These are phyloP conservation scores for Amylocarpus encephaloides DNA, from an alignment of 2,329 filamentous ascomycete genomes.

Conservation along the genomic window DNA sequence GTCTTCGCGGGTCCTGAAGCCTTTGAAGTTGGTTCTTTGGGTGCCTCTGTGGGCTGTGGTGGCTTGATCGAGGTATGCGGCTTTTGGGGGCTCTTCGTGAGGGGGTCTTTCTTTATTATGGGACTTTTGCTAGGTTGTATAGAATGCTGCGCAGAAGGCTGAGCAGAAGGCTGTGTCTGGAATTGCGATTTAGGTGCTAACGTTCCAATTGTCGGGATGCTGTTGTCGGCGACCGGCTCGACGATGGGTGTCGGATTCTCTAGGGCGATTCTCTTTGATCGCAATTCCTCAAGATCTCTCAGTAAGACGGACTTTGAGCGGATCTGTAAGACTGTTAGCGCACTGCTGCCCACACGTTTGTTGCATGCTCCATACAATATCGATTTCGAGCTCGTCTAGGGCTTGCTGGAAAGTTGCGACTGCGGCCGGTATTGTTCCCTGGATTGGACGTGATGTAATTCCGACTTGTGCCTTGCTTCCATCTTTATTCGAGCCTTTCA, in stretches of 20 bases:
- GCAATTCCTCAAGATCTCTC: conserved; percentile 43
- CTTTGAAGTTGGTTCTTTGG: conserved; percentile 10
- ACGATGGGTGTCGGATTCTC: conserved; percentile 24
- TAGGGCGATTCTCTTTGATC: conserved; percentile 24
- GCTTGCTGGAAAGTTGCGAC: conserved; percentile 40
- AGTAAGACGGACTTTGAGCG: conserved; percentile 49
- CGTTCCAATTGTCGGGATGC: neutral
- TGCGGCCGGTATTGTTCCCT: conserved; percentile 23
- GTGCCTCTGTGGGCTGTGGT: conserved; percentile 9
- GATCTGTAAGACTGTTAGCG: conserved; percentile 32
- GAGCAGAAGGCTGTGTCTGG: neutral
- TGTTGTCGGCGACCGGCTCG: conserved; percentile 4
- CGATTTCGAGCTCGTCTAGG: conserved; percentile 50
- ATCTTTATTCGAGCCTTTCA: conserved; percentile 44
- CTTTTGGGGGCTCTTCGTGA: conserved; percentile 13
- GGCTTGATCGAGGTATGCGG: neutral
- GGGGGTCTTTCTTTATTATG: conserved; percentile 19
- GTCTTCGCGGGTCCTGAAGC: conserved; percentile 6
- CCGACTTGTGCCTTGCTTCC: conserved; percentile 35
- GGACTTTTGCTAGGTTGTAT: conserved; percentile 4
- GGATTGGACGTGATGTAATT: conserved; percentile 18
- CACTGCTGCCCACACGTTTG: neutral
- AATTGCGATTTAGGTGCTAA: neutral
- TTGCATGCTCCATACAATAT: conserved; percentile 42
- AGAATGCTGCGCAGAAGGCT: neutral